Percentiles rank a stretch among this genome's conserved stretches.
phyloP scores from a whole-genome alignment of 352 stramenopile genomes.

The Achlya hypogyna region DNA sequence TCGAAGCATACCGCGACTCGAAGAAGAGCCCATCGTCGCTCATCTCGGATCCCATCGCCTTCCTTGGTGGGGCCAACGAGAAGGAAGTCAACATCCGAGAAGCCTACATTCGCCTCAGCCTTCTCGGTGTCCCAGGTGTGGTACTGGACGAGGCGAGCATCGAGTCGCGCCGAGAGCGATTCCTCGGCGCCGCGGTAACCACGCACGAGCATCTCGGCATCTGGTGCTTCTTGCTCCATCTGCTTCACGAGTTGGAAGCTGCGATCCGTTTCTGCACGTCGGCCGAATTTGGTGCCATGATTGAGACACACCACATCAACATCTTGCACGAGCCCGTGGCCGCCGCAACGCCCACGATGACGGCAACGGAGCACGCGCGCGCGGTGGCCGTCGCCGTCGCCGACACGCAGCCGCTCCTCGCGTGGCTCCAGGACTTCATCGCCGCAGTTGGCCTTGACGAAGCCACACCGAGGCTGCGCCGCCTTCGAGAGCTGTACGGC shows the following conservation, averaged over 20 bases:
- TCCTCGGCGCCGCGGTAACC: constrained; percentile 54
- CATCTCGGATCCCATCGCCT: constrained; percentile 35
- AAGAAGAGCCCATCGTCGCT: constrained; percentile 7
- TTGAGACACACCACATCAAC: not conserved
- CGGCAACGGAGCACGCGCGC: constrained; percentile 23
- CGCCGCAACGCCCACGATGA: constrained; percentile 52
- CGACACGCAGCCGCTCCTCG: not conserved
- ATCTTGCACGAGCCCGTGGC: not conserved
- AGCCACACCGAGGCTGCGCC: constrained; percentile 48
- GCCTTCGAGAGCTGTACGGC: constrained; percentile 39
- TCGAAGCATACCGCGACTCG: constrained; percentile 17
- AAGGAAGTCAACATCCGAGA: constrained; percentile 61
- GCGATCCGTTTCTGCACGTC: not conserved
- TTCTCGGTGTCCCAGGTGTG: constrained; percentile 60
- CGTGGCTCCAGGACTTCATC: not conserved
- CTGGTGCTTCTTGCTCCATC: constrained; percentile 76
- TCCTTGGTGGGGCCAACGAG: constrained; percentile 53
- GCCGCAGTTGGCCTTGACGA: constrained; percentile 17
- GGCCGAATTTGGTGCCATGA: not conserved
- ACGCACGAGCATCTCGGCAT: constrained; percentile 53
- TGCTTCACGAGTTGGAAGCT: constrained; percentile 60
- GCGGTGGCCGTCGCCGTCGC: not conserved
- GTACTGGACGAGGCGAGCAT: constrained; percentile 67
- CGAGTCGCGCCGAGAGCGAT: constrained; percentile 58
- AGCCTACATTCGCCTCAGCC: constrained; percentile 48